Evolutionary conservation across 768 basidiomycete genomes (phyloP).

Genomic region (Panus rudis): DNA sequence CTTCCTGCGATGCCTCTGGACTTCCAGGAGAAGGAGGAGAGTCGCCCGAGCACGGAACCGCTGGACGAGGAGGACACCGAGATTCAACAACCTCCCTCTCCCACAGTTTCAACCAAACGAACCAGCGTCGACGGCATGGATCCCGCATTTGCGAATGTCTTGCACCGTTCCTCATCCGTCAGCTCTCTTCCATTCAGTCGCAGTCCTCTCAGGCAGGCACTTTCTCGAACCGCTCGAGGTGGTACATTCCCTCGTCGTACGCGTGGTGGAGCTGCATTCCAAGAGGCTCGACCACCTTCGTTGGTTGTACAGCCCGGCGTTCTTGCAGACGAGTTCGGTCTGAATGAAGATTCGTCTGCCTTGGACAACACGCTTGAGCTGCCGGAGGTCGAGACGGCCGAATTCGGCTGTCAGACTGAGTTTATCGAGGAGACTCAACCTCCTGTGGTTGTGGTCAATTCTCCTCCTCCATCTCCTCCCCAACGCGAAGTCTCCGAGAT

Average conservation of each 20-base stretch:
- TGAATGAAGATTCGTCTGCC: slow-evolving; percentile 43
- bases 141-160: slow-evolving; percentile 73
- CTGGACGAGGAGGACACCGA: slow-evolving; percentile 26
- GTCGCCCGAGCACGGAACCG: slow-evolving; percentile 25
- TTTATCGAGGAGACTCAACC: slow-evolving; percentile 31
- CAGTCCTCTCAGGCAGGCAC: slow-evolving; percentile 58
- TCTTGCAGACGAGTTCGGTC: slow-evolving; percentile 49
- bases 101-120: slow-evolving; percentile 45
- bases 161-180: slow-evolving; percentile 46
- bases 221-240: slow-evolving; percentile 42
- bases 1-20: slow-evolving; percentile 28
- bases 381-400: slow-evolving; percentile 41
- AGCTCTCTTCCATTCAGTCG: slow-evolving; percentile 36
- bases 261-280: slow-evolving; percentile 63
- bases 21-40: slow-evolving; percentile 40
- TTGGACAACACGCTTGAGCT: slow-evolving; percentile 31
- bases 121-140: slow-evolving; percentile 84
- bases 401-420: slow-evolving; percentile 66
- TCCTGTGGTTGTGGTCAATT: slow-evolving; percentile 7
- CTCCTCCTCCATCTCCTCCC: slow-evolving; percentile 14
- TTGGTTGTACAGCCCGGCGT: slow-evolving; percentile 68
- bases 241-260: slow-evolving; percentile 40
- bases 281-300: slow-evolving; percentile 63
- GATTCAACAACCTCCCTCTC: slow-evolving; percentile 32
- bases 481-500: slow-evolving; percentile 25